Percentiles rank a stretch among this genome's conserved stretches.
Conservation (phyloP, 345 rosid species). For the Rhodamnia rubescens region DNA sequence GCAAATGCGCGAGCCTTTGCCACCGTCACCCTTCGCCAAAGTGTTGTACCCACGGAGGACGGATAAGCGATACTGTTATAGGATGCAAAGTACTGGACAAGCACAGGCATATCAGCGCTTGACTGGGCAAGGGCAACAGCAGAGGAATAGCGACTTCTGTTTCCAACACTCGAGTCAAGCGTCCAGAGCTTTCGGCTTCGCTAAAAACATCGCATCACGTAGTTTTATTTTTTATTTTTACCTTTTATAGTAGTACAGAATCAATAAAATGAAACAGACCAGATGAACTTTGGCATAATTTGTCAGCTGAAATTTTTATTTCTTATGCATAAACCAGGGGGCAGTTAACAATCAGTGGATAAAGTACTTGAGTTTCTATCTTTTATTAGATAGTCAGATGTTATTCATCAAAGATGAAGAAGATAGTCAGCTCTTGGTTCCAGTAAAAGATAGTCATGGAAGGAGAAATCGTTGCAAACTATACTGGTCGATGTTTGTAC, state of each 20-base stretch:
- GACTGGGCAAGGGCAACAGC: too few species aligned
- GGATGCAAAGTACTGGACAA: too few species aligned
- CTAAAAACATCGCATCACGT: not conserved
- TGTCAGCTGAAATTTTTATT: not conserved
- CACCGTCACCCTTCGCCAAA: too few species aligned
- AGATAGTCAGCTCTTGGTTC: not conserved
- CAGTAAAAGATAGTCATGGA: not conserved
- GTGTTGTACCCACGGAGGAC: too few species aligned
- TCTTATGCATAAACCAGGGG: not conserved
- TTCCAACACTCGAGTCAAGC: too few species aligned
- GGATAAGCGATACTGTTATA: too few species aligned
- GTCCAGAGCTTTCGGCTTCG: too few species aligned
- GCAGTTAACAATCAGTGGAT: not conserved
- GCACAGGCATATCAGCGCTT: too few species aligned
- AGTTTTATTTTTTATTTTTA: not conserved
- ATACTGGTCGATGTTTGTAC: not conserved
- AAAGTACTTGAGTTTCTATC: not conserved
- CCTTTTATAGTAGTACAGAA: not conserved
- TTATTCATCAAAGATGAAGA: too few species aligned
- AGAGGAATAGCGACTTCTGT: too few species aligned
- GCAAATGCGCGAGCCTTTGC: too few species aligned
- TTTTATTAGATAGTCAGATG: not conserved
- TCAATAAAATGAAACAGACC: not conserved
- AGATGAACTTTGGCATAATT: not conserved
- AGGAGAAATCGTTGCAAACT: not conserved